Percentiles rank a stretch among this genome's conserved stretches.
These are phyloP conservation scores for Penicillium turbatum DNA, from an alignment of 495 filamentous ascomycete species.

Conservation along the genomic window DNA sequence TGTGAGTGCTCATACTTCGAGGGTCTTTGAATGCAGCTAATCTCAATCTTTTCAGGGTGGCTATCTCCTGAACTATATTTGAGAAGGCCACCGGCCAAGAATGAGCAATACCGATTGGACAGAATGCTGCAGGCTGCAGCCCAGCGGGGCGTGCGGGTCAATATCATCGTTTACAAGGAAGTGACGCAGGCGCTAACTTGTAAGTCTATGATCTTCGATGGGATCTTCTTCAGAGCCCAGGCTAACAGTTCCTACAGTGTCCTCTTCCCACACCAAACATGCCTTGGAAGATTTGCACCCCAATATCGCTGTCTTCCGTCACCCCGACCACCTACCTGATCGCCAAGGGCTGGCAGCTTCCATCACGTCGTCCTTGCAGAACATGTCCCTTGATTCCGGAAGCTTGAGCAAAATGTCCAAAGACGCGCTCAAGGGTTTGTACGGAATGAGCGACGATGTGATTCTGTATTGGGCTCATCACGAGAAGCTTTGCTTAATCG, in stretches of 20 bases:
- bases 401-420: conserved; percentile 55
- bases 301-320: conserved; percentile 88
- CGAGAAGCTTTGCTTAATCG: conserved; percentile 85
- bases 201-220: conserved; percentile 44
- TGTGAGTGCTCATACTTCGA: conserved; percentile 8
- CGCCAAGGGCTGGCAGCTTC: conserved; percentile 52
- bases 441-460: conserved; percentile 73
- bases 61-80: conserved; percentile 86
- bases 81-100: conserved; percentile 73
- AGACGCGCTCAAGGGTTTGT: conserved; percentile 69
- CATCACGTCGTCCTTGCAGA: conserved; percentile 48
- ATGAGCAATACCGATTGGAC: conserved; percentile 84
- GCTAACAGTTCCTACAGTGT: conserved; percentile 46
- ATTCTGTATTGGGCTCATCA: conserved; percentile 96
- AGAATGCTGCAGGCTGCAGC: conserved; percentile 84
- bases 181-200: conserved; percentile 77
- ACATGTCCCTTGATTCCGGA: conserved; percentile 48
- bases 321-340: conserved; percentile 84
- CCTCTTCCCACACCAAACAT: conserved; percentile 82
- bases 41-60: conserved; percentile 56
- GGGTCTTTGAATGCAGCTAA: conserved; percentile 1
- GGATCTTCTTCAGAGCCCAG: too few species aligned
- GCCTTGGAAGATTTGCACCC: conserved; percentile 70
- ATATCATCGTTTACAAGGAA: conserved; percentile 96
- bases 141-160: conserved; percentile 78